Conservation (phyloP, 2,329 filamentous ascomycete genomes). For the Beauveria sp. region DNA sequence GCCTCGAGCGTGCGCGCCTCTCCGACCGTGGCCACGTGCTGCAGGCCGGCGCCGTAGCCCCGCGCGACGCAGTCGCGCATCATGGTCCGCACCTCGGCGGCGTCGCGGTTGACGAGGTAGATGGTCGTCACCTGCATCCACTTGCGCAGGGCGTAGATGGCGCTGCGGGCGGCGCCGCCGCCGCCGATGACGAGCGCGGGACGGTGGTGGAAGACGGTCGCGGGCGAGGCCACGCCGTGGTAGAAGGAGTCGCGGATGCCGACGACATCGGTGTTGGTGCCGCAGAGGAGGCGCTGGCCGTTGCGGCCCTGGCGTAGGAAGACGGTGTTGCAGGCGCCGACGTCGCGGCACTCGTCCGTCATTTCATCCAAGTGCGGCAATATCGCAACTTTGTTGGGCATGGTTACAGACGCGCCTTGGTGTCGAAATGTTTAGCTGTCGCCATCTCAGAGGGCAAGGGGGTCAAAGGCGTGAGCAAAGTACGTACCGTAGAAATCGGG, state of each 20-base stretch:
- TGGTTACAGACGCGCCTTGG: constrained; percentile 64
- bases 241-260: constrained; percentile 68
- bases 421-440: background rate
- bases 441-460: too few species aligned
- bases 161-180: constrained; percentile 69
- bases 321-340: constrained; percentile 75
- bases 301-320: constrained; percentile 48
- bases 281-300: constrained; percentile 50
- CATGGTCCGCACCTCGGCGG: constrained; percentile 57
- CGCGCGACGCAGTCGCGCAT: constrained; percentile 53
- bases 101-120: constrained; percentile 72
- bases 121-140: constrained; percentile 61
- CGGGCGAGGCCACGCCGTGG: constrained; percentile 42
- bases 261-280: constrained; percentile 75
- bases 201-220: constrained; percentile 43
- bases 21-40: constrained; percentile 53
- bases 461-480: too few species aligned
- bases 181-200: constrained; percentile 70
- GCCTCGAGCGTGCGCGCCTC: constrained; percentile 51
- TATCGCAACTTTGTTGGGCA: constrained; percentile 78
- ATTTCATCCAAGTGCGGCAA: constrained; percentile 65
- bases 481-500: constrained; percentile 53
- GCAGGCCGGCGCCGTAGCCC: constrained; percentile 52
- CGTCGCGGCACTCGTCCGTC: constrained; percentile 62
- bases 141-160: constrained; percentile 66